phyloP scores from a whole-genome alignment of 345 rosid species.

The Pistacia integerrima region DNA sequence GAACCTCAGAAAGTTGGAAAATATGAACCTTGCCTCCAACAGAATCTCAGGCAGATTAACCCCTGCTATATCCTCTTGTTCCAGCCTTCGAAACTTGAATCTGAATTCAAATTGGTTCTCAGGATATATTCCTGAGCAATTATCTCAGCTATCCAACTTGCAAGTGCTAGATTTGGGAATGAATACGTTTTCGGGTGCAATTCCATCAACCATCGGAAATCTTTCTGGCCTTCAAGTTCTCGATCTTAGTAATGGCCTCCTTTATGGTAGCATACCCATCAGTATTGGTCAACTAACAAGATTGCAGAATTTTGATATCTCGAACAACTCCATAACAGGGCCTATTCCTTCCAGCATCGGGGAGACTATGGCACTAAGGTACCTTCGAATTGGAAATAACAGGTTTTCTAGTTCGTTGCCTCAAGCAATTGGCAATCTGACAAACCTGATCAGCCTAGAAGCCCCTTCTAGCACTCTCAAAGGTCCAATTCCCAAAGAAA shows the following conservation, averaged over 20 bases:
- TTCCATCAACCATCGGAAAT: conserved; percentile 13
- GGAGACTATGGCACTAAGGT: background rate
- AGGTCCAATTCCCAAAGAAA: conserved; percentile 12
- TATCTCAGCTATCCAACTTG: conserved; percentile 12
- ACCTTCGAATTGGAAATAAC: conserved; percentile 17
- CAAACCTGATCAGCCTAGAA: conserved; percentile 15
- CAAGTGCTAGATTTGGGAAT: conserved; percentile 18
- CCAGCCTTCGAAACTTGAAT: conserved; percentile 5
- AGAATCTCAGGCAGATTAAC: conserved; percentile 9
- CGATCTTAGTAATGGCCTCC: conserved; percentile 16
- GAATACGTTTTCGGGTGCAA: conserved; percentile 2
- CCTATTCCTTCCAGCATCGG: conserved; percentile 13
- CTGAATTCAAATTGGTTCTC: conserved; percentile 18
- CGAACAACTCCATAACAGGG: conserved; percentile 17
- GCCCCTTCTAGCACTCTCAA: conserved; percentile 15
- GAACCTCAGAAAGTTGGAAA: conserved; percentile 7
- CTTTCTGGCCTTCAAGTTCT: conserved; percentile 14
- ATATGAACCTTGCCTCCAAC: conserved; percentile 14
- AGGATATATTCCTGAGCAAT: background rate
- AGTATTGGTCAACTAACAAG: conserved; percentile 1
- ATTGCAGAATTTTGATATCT: conserved; percentile 11
- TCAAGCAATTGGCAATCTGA: conserved; percentile 14
- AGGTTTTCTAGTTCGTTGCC: conserved; percentile 13
- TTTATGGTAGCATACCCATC: conserved; percentile 8
- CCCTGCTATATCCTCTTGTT: conserved; percentile 12